Evolutionary conservation across 169 alveolate genomes (phyloP), one percentile per base, ranked within the genome.

Genomic region (Plasmodium fragile): DNA sequence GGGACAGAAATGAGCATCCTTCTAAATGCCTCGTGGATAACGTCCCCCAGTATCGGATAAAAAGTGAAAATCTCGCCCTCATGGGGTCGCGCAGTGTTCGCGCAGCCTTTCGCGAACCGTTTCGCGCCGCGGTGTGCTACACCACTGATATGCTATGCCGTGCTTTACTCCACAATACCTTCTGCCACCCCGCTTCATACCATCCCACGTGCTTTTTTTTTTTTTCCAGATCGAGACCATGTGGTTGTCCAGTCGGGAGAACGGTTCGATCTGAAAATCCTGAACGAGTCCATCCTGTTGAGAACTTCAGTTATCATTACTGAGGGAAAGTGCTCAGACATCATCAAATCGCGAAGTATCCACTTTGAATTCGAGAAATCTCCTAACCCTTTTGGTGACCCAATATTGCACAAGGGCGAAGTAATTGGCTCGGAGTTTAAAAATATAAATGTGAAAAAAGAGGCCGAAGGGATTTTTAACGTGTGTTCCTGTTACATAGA

Each of bases 381-480:
- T 0, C 8, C 39, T 72, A 85, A 55, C 65, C 78, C 28, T 30
- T 73, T 85, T 73, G 93, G 93, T 34, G 16, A 16, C 6, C 93
- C 93, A 22, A 75, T 85, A 85, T 75, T 85, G 79, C 79, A 85
- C 32, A 85, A 49, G 69, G 93, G 93, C 7, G 85, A 85, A 73
- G 43, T 85, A 85, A 85, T 85, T 32, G 93, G 93, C 65, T 39
- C 79, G 45, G 45, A 41, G 45, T 73, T 85, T 75, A 73, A 85
- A 85, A 75, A 85, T 43, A 85, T 85, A 73, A 53, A 85, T 73
- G 93, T 85, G 28, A 18, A 49, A 4, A 34, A 85, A 52, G 49
- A 85, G 22, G 93, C 69, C 59, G 80, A 85, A 85, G 93, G 93
- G 16, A 53, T 85, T n/a, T 85, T 45, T 85, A 85, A 45, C 80